Evolutionary conservation across 2,329 filamentous ascomycete species (phyloP), one percentile per base, ranked within the genome.

Genomic region (Hypomyces rosellus): DNA sequence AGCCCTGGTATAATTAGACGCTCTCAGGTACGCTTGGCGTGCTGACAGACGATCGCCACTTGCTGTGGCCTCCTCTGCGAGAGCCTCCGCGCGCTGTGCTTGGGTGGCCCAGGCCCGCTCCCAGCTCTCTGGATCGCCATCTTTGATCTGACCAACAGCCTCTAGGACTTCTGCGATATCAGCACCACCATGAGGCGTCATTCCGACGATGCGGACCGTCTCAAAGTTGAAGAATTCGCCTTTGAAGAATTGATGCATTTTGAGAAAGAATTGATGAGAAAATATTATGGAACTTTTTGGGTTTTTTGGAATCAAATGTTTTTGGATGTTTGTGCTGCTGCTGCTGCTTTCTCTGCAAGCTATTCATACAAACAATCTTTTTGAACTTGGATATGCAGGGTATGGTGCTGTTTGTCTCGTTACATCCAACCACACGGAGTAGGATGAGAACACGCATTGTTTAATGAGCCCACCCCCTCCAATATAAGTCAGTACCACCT

Each of bases 201-300:
- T 52, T 33, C 50, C 50, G 6, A 40, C 16, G 18, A 52, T 49
- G 22, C 50, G 50, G 13, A 49, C 42, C 13, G 46, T 40, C 46
- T 52, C 46, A 18, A 52, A 52, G 42, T 52, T 40, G 45, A 52
- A 52, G 41, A 52, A 49, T 5, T 40, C 34, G 12, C 46, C 39
- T 20, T 41, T 41, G 39, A 41, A 41, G 39, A 41, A 41, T 13
- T 22, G 39, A 20, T 41, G 39, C 39, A 41, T 41, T 13, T 41
- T 41, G 39, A 20, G 5, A 30, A 30, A 11, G 25, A 30, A 30
- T 30, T 30, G 25, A 11, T 11, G 25, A 30, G 22, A 30, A 30
- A 30, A 30, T 30, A 30, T 30, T 30, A 30, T 30, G 20, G 5
- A 20, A 3, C 5, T 20, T 20, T 20, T 20, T 30, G 25, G 25